phyloP scores from a whole-genome alignment of 257 asterid species.

The Plantago elongata region DNA sequence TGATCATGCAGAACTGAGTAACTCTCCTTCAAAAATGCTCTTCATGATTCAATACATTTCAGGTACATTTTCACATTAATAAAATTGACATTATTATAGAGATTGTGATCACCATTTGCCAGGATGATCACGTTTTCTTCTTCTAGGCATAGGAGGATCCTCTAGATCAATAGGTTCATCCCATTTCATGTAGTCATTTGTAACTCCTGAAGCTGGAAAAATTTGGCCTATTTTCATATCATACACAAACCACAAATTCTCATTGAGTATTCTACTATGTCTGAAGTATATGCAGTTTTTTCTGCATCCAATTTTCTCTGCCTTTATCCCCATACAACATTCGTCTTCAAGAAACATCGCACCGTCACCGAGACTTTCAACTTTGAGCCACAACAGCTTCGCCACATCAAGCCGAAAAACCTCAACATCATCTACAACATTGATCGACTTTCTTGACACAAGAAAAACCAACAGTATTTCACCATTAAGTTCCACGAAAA shows the following conservation, averaged over 20 bases:
- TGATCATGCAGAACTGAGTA: too few species aligned
- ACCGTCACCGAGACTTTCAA: constrained; percentile 1
- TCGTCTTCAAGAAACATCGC: constrained; percentile 6
- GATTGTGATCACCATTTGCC: too few species aligned
- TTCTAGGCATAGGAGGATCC: too few species aligned
- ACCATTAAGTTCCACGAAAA: constrained; percentile 22
- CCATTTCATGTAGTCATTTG: not conserved
- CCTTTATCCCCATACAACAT: constrained; percentile 5
- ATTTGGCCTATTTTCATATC: not conserved
- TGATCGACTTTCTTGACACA: constrained; percentile 7
- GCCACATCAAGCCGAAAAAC: constrained; percentile 16
- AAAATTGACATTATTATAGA: too few species aligned
- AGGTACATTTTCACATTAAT: too few species aligned
- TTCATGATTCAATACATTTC: too few species aligned
- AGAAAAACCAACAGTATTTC: constrained; percentile 25
- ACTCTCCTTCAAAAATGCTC: too few species aligned
- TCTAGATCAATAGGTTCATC: not conserved
- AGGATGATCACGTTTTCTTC: too few species aligned
- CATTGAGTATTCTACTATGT: not conserved
- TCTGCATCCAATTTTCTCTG: constrained; percentile 2
- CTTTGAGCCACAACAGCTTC: constrained; percentile 2
- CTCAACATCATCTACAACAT: constrained; percentile 20
- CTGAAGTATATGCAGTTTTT: constrained; percentile 5
- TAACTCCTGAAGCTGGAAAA: not conserved
- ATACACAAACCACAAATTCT: not conserved